These are phyloP conservation scores for Xerocomus potaroensis DNA, from an alignment of 768 basidiomycete genomes.

Conservation along the genomic window DNA sequence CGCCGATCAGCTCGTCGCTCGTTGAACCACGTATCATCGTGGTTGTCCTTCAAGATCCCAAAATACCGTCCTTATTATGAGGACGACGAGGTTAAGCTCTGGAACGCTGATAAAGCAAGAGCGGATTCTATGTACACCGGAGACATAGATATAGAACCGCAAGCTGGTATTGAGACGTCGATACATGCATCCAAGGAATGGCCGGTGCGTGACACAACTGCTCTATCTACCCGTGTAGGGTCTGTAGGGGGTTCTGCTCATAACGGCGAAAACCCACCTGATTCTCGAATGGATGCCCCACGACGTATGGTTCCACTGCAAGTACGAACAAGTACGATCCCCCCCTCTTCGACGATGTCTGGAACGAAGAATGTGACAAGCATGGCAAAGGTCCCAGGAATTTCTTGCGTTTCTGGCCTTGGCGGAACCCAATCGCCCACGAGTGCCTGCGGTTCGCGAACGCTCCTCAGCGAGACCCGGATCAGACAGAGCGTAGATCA, in stretches of 20 bases:
- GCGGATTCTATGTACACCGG: conserved; percentile 7
- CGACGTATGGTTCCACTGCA: conserved; percentile 1
- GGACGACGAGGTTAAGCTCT: conserved; percentile 30
- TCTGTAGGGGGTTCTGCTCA: conserved; percentile 7
- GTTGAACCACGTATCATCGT: conserved; percentile 34
- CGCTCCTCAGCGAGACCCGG: conserved; percentile 48
- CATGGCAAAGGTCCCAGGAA: conserved; percentile 4
- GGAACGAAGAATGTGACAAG: neutral
- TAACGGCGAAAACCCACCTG: conserved; percentile 1
- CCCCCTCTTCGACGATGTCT: neutral
- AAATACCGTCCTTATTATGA: conserved; percentile 20
- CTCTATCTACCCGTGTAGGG: conserved; percentile 2
- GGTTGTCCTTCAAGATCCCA: conserved; percentile 33
- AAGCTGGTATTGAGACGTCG: conserved; percentile 2
- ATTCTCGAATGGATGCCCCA: neutral
- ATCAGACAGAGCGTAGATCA: conserved; percentile 60
- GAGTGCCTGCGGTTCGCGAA: conserved; percentile 17
- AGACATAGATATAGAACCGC: neutral
- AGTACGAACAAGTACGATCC: neutral
- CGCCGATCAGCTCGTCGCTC: conserved; percentile 19
- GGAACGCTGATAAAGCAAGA: conserved; percentile 32
- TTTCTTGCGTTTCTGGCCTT: conserved; percentile 46
- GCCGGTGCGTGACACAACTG: conserved; percentile 5
- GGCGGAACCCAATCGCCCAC: conserved; percentile 29
- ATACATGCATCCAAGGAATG: conserved; percentile 7